Conservation (phyloP, 495 filamentous ascomycete genomes). For the Aspergillus affinis region DNA sequence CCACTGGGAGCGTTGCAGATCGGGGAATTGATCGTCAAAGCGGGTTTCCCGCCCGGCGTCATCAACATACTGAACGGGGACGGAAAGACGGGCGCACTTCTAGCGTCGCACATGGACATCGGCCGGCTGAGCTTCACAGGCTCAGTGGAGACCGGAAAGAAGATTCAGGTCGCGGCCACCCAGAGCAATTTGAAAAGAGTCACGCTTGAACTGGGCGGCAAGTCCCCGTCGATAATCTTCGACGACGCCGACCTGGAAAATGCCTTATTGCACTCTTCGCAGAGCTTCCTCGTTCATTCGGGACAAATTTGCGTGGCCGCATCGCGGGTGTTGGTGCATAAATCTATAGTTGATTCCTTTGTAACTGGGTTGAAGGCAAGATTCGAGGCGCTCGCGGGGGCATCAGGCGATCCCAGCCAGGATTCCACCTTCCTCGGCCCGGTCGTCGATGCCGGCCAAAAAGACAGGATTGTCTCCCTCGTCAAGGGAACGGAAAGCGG, state of each 20-base stretch:
- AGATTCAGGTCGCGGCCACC: background rate
- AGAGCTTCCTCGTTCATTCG: conserved; percentile 3
- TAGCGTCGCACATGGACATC: conserved; percentile 3
- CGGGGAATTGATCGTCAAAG: conserved; percentile 2
- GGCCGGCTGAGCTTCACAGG: background rate
- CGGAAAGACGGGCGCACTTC: background rate
- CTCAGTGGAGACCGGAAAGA: conserved; percentile 5
- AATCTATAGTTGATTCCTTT: background rate
- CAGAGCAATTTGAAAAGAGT: conserved; percentile 7
- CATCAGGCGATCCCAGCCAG: background rate
- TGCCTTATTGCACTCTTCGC: conserved; percentile 1
- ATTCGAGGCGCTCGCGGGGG: conserved; percentile 4
- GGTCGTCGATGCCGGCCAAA: background rate
- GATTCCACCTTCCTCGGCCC: conserved; percentile 4
- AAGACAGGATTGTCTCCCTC: background rate
- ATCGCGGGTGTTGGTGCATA: background rate
- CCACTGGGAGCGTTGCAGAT: conserved; percentile 2
- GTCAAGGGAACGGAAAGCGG: background rate
- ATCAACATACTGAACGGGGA: conserved; percentile 4
- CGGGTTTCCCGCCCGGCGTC: conserved; percentile 2
- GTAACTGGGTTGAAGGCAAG: background rate
- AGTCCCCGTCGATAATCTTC: conserved; percentile 5
- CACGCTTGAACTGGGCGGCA: conserved; percentile 4
- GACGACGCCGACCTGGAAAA: conserved; percentile 3
- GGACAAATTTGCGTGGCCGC: conserved; percentile 5